Conservation (phyloP, 225 moss, liverwort and hornwort genomes). For the Neckera pumila region DNA sequence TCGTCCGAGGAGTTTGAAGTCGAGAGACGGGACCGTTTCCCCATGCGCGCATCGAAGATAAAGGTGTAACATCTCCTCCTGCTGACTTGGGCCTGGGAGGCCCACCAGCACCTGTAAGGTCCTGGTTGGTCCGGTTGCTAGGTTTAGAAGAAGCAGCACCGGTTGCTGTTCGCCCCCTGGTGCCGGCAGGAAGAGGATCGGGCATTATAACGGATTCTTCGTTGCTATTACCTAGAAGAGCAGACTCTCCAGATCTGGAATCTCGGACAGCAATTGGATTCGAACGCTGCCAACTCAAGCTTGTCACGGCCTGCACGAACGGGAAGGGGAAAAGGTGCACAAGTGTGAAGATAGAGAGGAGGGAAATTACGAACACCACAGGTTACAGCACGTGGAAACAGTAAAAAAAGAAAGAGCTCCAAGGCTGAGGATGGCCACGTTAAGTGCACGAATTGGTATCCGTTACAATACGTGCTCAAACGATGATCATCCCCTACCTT, state of each 20-base stretch:
- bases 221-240: slow-evolving; percentile 73
- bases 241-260: slow-evolving; percentile 77
- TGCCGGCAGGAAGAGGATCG: slow-evolving; percentile 89
- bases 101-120: slow-evolving; percentile 24
- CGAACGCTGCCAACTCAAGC: slow-evolving; percentile 98
- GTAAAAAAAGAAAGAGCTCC: background rate
- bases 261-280: slow-evolving; percentile 87
- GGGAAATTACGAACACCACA: background rate
- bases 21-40: slow-evolving; percentile 76
- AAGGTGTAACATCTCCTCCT: slow-evolving; percentile 40
- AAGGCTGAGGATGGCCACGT: background rate
- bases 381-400: background rate
- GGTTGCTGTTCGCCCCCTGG: slow-evolving; percentile 60
- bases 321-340: background rate
- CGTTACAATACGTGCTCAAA: background rate
- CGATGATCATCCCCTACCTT: background rate
- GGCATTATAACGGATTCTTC: slow-evolving; percentile 99
- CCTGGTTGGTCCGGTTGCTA: slow-evolving; percentile 48
- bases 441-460: background rate
- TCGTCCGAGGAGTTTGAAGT: slow-evolving; percentile 68
- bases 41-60: slow-evolving; percentile 49
- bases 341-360: background rate
- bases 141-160: slow-evolving; percentile 51
- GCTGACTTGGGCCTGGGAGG: slow-evolving; percentile 51
- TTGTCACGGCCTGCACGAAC: slow-evolving; percentile 69